A percentile compares a stretch with the other conserved stretches of the same genome.
These are phyloP conservation scores for Vicia villosa DNA, from an alignment of 306 rosid species.

Conservation along the genomic window DNA sequence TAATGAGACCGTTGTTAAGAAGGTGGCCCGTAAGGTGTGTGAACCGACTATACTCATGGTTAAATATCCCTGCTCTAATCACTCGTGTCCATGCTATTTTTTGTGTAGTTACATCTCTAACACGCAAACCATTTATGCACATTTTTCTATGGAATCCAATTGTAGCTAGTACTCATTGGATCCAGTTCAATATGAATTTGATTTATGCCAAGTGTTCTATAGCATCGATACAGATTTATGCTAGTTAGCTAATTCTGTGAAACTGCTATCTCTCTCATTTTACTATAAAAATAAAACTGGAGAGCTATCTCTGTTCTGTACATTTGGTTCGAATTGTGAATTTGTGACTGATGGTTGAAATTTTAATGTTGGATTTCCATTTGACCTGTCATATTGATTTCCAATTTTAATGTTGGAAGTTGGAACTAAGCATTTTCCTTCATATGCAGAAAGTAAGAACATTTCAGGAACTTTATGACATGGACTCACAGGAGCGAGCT, in stretches of 20 bases:
- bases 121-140: slow-evolving; percentile 10
- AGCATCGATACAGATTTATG: slow-evolving; percentile 1
- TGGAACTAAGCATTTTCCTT: slow-evolving; percentile 30
- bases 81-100: slow-evolving; percentile 4
- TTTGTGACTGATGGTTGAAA: slow-evolving; percentile 3
- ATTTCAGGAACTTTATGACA: slow-evolving; percentile 84
- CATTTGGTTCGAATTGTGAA: not conserved
- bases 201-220: slow-evolving; percentile 29
- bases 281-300: not conserved
- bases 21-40: slow-evolving; percentile 91
- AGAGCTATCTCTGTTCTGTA: slow-evolving; percentile 13
- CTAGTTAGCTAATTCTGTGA: slow-evolving; percentile 1
- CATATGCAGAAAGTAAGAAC: slow-evolving; percentile 82
- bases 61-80: slow-evolving; percentile 16
- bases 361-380: slow-evolving; percentile 15
- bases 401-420: slow-evolving; percentile 13
- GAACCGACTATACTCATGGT: slow-evolving; percentile 21
- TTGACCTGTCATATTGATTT: slow-evolving; percentile 13
- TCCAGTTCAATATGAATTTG: slow-evolving; percentile 20
- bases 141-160: slow-evolving; percentile 9
- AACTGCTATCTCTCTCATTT: not conserved
- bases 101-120: slow-evolving; percentile 14
- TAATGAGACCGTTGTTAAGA: slow-evolving; percentile 77
- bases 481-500: slow-evolving; percentile 74
- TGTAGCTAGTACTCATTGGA: slow-evolving; percentile 15